phyloP scores from a whole-genome alignment of 108 stramenopile species.

The Epithemia pelagica region DNA sequence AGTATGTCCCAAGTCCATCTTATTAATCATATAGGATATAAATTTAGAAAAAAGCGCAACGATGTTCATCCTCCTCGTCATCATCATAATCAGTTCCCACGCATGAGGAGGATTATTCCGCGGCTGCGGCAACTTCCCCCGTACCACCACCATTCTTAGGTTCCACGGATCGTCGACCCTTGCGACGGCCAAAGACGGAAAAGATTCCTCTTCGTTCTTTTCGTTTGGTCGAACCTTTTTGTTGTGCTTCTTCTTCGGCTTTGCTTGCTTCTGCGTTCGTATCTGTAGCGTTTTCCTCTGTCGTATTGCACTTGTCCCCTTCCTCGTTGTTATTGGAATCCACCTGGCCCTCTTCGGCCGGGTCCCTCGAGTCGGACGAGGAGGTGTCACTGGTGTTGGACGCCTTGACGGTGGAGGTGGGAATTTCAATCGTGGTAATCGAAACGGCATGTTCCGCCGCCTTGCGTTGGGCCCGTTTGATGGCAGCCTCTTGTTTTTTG shows the following conservation, averaged over 20 bases:
- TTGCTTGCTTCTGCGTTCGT: not conserved
- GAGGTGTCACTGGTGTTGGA: not conserved
- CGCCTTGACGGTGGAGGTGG: not conserved
- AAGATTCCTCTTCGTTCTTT: not conserved
- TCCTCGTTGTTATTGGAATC: not conserved
- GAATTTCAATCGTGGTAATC: not conserved
- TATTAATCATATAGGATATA: too few species aligned
- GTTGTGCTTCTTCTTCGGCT: not conserved
- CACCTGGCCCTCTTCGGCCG: not conserved
- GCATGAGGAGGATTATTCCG: too few species aligned
- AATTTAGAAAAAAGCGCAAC: too few species aligned
- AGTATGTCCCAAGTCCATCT: too few species aligned
- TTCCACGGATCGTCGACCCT: not conserved
- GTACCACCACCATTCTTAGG: not conserved
- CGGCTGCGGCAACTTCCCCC: too few species aligned
- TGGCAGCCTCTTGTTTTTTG: not conserved
- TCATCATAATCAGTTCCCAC: too few species aligned
- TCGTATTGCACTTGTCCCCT: not conserved
- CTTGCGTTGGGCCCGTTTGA: not conserved
- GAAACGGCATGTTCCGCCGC: not conserved
- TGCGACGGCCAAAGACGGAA: not conserved
- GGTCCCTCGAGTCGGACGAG: not conserved
- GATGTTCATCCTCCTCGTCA: too few species aligned
- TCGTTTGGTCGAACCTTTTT: not conserved
- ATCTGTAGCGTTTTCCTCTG: not conserved